phyloP scores from a whole-genome alignment of 23 red algal genomes.

The Pyropia yezoensis region DNA sequence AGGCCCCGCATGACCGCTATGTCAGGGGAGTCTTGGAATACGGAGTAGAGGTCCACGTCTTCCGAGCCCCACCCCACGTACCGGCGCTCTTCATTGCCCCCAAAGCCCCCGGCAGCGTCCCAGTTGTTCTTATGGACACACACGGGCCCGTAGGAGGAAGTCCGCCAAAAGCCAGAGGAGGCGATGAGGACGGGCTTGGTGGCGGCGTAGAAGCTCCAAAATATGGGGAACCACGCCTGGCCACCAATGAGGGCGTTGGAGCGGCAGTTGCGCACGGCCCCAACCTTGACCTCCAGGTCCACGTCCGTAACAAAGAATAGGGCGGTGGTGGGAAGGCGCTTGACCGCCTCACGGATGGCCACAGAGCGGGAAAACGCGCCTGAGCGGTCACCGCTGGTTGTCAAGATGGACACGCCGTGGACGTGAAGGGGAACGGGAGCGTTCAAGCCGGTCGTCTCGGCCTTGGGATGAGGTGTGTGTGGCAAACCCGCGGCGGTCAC shows the following conservation, averaged over 20 bases:
- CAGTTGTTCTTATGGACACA: constrained; percentile 39
- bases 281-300: constrained; percentile 26
- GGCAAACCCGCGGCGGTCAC: no score
- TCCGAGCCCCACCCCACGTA: constrained; percentile 48
- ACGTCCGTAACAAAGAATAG: constrained; percentile 47
- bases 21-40: constrained; percentile 18
- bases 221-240: constrained; percentile 53
- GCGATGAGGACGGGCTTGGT: constrained; percentile 14
- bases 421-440: no score
- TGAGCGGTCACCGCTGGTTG: constrained; percentile 16
- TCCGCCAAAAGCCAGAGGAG: constrained; percentile 35
- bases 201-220: constrained; percentile 34
- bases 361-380: constrained; percentile 42
- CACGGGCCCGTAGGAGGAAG: constrained; percentile 38
- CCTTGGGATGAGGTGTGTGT: no score
- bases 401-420: neutral
- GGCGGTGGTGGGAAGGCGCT: constrained; percentile 16
- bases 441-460: no score
- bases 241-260: constrained; percentile 30
- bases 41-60: constrained; percentile 53
- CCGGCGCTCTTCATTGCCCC: constrained; percentile 31
- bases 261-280: constrained; percentile 39
- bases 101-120: constrained; percentile 38
- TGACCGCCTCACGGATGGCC: constrained; percentile 40
- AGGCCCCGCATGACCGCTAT: constrained; percentile 34